phyloP scores from a whole-genome alignment of 306 rosid species.

The Dalbergia cultrata region DNA sequence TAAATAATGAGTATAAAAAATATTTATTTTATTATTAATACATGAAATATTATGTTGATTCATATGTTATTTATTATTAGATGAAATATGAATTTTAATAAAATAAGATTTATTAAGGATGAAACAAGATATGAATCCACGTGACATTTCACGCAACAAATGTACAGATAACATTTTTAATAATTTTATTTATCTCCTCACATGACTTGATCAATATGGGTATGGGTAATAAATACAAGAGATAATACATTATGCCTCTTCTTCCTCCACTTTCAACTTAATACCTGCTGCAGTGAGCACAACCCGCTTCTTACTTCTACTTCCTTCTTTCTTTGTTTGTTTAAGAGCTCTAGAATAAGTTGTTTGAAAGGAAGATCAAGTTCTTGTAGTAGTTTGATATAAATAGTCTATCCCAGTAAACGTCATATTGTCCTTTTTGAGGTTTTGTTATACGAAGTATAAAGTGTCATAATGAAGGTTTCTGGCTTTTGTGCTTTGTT shows the following conservation, averaged over 20 bases:
- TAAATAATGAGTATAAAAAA: too few relatives aligned
- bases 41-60: too few relatives aligned
- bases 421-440: slow-evolving; percentile 9
- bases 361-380: neutral
- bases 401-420: neutral
- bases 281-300: slow-evolving; percentile 3
- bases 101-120: too few relatives aligned
- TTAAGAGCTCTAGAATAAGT: neutral
- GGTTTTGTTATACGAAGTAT: neutral
- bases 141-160: too few relatives aligned
- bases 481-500: slow-evolving; percentile 57
- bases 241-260: neutral
- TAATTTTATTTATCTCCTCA: too few relatives aligned
- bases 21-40: too few relatives aligned
- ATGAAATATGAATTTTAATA: too few relatives aligned
- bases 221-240: too few relatives aligned
- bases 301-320: slow-evolving; percentile 13
- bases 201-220: too few relatives aligned
- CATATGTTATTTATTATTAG: too few relatives aligned
- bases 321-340: neutral
- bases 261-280: slow-evolving; percentile 14
- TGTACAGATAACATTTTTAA: too few relatives aligned
- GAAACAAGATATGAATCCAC: too few relatives aligned
- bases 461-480: slow-evolving; percentile 62
- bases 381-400: neutral